These are phyloP conservation scores for Chlorella vulgaris DNA, from an alignment of 139 green algal species.

Conservation along the genomic window DNA sequence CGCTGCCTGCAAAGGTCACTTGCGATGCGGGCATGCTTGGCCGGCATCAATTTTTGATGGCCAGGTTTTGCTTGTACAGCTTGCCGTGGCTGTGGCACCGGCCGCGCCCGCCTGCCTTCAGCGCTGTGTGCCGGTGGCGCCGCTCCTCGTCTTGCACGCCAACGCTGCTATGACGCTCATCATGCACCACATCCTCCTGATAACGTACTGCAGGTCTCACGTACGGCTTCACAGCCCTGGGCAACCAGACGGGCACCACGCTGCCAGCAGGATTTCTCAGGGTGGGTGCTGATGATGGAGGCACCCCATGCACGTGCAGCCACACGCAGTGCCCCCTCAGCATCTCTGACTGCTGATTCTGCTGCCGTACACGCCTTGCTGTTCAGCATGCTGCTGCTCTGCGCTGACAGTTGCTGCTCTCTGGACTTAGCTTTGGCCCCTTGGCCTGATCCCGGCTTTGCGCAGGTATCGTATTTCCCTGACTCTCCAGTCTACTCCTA, in stretches of 20 bases:
- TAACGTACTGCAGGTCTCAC: conserved; percentile 15
- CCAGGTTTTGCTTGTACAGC: not conserved
- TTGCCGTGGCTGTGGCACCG: not conserved
- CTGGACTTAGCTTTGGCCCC: too few species aligned
- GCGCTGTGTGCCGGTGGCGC: too few species aligned
- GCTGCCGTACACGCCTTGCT: not conserved
- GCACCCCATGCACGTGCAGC: not conserved
- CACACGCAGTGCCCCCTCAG: too few species aligned
- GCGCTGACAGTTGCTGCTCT: not conserved
- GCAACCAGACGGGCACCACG: conserved; percentile 43
- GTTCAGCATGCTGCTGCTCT: not conserved
- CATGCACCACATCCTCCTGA: not conserved
- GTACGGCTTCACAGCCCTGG: conserved; percentile 53
- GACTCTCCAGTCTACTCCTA: conserved; percentile 39
- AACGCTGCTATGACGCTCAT: not conserved
- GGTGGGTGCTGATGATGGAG: not conserved
- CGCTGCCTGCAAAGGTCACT: not conserved
- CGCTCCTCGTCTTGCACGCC: too few species aligned
- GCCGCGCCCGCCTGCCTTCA: not conserved
- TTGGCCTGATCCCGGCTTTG: too few species aligned
- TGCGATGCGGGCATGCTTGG: not conserved
- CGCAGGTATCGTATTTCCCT: not conserved
- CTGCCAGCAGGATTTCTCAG: conserved; percentile 43
- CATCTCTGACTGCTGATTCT: too few species aligned
- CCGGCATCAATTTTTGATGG: not conserved